phyloP scores from a whole-genome alignment of 441 rosid species.

The Populus trichocarpa region DNA sequence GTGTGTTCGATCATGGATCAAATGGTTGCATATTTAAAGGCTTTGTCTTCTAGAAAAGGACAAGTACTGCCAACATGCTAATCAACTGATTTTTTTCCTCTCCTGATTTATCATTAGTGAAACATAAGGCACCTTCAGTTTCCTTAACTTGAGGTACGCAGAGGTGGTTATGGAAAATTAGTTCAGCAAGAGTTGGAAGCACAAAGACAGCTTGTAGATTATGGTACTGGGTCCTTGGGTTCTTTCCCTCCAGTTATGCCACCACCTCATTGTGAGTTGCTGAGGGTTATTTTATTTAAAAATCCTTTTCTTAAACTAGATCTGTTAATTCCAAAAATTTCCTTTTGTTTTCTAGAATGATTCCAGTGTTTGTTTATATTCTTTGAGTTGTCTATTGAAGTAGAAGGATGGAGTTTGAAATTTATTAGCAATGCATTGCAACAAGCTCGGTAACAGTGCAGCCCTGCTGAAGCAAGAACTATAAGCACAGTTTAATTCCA shows the following conservation, averaged over 20 bases:
- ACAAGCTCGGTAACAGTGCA: background rate
- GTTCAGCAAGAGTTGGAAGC: constrained; percentile 89
- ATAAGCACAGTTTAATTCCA: background rate
- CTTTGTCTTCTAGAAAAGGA: background rate
- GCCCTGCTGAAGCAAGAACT: background rate
- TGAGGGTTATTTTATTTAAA: constrained; percentile 9
- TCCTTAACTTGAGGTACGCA: constrained; percentile 67
- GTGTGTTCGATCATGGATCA: background rate
- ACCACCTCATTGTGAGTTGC: constrained; percentile 64
- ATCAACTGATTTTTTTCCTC: background rate
- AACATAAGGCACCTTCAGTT: constrained; percentile 15
- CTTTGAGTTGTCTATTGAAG: background rate
- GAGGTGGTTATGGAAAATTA: constrained; percentile 98
- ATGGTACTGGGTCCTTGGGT: constrained; percentile 89
- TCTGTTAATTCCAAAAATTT: background rate
- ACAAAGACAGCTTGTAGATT: constrained; percentile 93
- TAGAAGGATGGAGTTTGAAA: background rate
- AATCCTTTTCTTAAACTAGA: background rate
- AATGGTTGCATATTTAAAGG: background rate
- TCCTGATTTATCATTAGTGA: background rate
- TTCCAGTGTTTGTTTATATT: constrained; percentile 1
- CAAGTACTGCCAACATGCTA: background rate
- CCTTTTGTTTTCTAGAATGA: constrained; percentile 3
- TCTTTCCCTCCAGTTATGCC: constrained; percentile 63
- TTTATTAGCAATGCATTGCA: background rate